Conservation (phyloP, 345 rosid species). For the Passiflora organensis region DNA sequence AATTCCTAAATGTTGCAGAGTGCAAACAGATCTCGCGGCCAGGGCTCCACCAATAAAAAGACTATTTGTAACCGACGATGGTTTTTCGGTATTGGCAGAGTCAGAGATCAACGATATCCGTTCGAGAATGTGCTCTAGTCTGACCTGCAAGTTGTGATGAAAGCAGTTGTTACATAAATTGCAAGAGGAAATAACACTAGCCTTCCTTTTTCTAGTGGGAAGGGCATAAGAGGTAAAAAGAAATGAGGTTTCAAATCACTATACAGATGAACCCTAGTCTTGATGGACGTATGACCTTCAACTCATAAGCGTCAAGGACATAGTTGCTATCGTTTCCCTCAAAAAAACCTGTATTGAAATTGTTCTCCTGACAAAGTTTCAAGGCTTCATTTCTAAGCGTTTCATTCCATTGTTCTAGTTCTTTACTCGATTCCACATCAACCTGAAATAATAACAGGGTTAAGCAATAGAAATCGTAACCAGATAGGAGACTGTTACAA, state of each 20-base stretch:
- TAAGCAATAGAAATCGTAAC: neutral
- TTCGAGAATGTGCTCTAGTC: conserved; percentile 96
- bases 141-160: conserved; percentile 48
- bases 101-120: conserved; percentile 90
- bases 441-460: conserved; percentile 36
- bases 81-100: conserved; percentile 92
- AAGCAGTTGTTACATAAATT: neutral
- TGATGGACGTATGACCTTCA: too few species aligned
- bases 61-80: conserved; percentile 63
- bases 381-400: conserved; percentile 76
- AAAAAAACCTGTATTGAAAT: conserved; percentile 87
- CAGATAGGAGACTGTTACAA: neutral
- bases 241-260: too few species aligned
- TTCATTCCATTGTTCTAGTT: conserved; percentile 96
- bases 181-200: neutral
- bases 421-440: conserved; percentile 81
- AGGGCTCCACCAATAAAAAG: conserved; percentile 88
- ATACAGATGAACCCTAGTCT: too few species aligned
- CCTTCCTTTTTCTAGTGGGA: too few species aligned
- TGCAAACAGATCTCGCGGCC: conserved; percentile 84
- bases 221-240: too few species aligned
- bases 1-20: conserved; percentile 73
- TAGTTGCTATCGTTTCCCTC: conserved; percentile 81
- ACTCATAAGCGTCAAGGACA: conserved; percentile 88
- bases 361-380: conserved; percentile 90